Conservation (phyloP, 2,329 filamentous ascomycete genomes). For the Arthrobotrys iridis region DNA sequence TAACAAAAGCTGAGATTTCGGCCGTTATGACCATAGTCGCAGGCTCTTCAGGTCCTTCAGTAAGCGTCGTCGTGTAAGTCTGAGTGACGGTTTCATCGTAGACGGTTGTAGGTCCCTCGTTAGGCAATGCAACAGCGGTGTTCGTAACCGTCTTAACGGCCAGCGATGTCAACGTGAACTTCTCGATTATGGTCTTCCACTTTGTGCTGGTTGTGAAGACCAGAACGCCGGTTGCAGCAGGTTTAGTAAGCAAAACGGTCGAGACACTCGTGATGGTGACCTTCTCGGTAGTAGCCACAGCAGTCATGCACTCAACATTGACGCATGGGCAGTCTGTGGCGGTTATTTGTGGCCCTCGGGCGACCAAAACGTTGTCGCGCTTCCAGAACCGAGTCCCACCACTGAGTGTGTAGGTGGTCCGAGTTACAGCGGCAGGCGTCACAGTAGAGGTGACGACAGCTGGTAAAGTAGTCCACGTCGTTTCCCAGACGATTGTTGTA, state of each 20-base stretch:
- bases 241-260: not conserved
- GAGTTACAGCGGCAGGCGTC: not conserved
- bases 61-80: not conserved
- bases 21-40: not conserved
- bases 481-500: not conserved
- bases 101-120: not conserved
- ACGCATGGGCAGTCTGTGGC: conserved; percentile 9
- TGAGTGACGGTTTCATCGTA: conserved; percentile 1
- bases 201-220: conserved; percentile 3
- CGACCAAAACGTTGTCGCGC: conserved; percentile 5
- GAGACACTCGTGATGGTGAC: conserved; percentile 18
- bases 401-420: conserved; percentile 22
- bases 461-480: not conserved
- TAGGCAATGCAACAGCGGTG: not conserved
- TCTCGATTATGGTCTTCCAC: conserved; percentile 2
- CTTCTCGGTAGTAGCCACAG: conserved; percentile 26
- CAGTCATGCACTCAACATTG: conserved; percentile 35
- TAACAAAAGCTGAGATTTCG: not conserved
- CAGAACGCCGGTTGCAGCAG: conserved; percentile 1
- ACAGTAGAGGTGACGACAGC: not conserved
- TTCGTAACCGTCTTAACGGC: not conserved
- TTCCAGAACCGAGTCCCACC: conserved; percentile 24
- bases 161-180: conserved; percentile 5
- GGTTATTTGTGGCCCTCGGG: conserved; percentile 15
- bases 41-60: not conserved